These are phyloP conservation scores for Vigna hirtella DNA, from an alignment of 306 rosid species.

Conservation along the genomic window DNA sequence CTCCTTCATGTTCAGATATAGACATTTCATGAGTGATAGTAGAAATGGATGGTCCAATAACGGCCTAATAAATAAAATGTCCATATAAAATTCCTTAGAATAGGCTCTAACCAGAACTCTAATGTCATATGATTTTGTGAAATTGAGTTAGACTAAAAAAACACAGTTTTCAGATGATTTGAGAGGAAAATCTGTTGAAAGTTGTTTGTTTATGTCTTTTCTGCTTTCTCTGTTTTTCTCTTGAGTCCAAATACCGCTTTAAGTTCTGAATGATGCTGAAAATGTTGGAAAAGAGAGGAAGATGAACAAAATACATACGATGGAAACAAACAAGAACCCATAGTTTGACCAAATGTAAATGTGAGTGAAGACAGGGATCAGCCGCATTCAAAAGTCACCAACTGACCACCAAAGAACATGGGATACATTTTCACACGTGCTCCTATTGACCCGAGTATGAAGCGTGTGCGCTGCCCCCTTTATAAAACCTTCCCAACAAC, in stretches of 20 bases:
- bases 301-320: background rate
- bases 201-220: no score
- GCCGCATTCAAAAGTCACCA: constrained; percentile 47
- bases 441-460: constrained; percentile 1
- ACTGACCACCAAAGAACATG: background rate
- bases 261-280: background rate
- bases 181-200: no score
- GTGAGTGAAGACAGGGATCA: constrained; percentile 28
- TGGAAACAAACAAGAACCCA: constrained; percentile 43
- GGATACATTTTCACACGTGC: constrained; percentile 51
- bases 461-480: constrained; percentile 43
- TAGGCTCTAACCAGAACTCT: fast-evolving
- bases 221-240: no score
- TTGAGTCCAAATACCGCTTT: no score
- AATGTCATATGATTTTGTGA: fast-evolving
- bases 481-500: background rate
- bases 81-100: fast-evolving
- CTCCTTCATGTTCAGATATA: fast-evolving
- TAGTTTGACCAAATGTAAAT: constrained; percentile 53
- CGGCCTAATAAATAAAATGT: fast-evolving
- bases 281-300: background rate
- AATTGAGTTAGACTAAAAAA: no score
- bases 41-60: no score
- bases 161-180: no score
- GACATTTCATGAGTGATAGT: fast-evolving